A percentile compares a stretch with the other conserved stretches of the same genome.
Conservation (phyloP, 768 basidiomycete genomes). For the Trametes coccinea region DNA sequence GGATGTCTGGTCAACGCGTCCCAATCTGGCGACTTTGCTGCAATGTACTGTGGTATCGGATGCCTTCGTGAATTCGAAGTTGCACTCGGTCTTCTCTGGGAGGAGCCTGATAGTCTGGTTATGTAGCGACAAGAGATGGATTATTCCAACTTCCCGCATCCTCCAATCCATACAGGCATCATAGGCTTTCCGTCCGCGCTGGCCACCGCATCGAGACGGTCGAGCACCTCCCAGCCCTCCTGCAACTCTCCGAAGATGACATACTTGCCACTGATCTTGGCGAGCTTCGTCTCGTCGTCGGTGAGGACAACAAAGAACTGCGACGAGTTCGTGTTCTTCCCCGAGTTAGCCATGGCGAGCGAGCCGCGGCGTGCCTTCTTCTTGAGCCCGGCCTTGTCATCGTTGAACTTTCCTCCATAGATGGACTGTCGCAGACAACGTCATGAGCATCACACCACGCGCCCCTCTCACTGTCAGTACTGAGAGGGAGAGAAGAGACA, state of each 20-base stretch:
- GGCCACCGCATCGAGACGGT: conserved; percentile 35
- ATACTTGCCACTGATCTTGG: conserved; percentile 52
- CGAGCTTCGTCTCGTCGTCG: conserved; percentile 39
- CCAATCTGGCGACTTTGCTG: too few species aligned
- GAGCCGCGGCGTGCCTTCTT: conserved; percentile 42
- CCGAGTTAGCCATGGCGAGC: conserved; percentile 54
- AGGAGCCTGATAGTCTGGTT: too few species aligned
- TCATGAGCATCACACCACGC: too few species aligned
- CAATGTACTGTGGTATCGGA: too few species aligned
- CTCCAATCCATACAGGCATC: conserved; percentile 45
- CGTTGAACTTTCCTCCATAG: conserved; percentile 51
- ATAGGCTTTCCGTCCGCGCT: conserved; percentile 38
- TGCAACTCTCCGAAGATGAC: conserved; percentile 45
- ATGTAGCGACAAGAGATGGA: too few species aligned
- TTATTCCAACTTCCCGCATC: conserved; percentile 31
- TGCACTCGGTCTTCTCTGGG: too few species aligned
- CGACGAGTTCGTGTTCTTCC: conserved; percentile 49
- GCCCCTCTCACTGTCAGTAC: neutral
- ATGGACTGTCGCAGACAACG: conserved; percentile 36
- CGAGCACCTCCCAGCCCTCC: conserved; percentile 36
- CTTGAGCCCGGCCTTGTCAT: conserved; percentile 52
- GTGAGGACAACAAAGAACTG: conserved; percentile 54
- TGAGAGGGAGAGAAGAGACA: neutral
- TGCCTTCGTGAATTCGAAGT: too few species aligned
- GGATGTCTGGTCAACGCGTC: too few species aligned